Conservation (phyloP, 106 monocot species). For the Amphibolis antarctica region DNA sequence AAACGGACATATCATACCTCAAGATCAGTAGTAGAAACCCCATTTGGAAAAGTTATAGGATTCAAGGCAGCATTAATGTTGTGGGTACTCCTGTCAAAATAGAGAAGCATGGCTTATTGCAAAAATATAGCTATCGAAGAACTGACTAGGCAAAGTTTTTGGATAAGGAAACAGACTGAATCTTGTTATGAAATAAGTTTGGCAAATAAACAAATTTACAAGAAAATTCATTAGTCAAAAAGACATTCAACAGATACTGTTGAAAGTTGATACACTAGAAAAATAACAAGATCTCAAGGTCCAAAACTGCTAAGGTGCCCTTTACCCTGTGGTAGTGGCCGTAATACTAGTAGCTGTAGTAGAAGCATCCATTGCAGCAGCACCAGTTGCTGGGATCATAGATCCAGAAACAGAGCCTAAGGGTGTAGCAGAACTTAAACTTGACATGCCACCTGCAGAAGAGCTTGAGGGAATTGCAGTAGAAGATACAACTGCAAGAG, state of each 20-base stretch:
- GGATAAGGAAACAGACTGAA: not conserved
- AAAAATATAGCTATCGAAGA: not conserved
- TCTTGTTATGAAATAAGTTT: not conserved
- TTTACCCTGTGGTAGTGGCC: conserved; percentile 22
- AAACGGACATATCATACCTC: conserved; percentile 38
- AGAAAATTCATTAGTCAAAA: too few relatives aligned
- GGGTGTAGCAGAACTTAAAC: conserved; percentile 2
- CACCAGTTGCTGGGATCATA: not conserved
- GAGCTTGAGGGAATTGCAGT: conserved; percentile 8
- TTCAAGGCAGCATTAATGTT: conserved; percentile 20
- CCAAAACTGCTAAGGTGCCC: conserved; percentile 1
- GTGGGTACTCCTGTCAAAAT: conserved; percentile 22
- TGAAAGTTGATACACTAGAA: not conserved
- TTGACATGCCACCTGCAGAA: conserved; percentile 16
- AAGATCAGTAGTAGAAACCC: conserved; percentile 42
- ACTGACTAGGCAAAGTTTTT: too few relatives aligned
- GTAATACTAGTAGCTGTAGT: too few relatives aligned
- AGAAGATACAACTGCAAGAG: conserved; percentile 14
- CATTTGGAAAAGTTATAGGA: conserved; percentile 24
- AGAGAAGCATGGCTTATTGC: not conserved
- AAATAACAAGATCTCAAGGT: not conserved
- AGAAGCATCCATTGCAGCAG: conserved; percentile 16
- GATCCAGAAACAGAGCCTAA: conserved; percentile 14
- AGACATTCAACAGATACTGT: not conserved
- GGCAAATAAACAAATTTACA: too few relatives aligned